Percentiles rank a stretch among this genome's conserved stretches.
Evolutionary conservation across 345 rosid species (phyloP).

Genomic region (Aquilaria malaccensis): DNA sequence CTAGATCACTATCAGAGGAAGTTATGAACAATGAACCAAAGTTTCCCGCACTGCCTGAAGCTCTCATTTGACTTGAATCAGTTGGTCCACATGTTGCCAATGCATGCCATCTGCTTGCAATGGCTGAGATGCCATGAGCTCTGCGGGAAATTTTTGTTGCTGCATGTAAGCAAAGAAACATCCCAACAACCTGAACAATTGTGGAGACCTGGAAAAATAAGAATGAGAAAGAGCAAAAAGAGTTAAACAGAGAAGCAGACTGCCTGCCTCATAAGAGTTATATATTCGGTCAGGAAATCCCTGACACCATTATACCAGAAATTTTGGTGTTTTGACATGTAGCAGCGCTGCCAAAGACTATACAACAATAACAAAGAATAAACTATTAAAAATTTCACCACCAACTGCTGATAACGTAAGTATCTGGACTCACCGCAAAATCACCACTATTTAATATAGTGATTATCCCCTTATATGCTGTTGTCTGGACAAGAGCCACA

Average conservation of each 20-base stretch:
- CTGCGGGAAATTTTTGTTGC: slow-evolving; percentile 87
- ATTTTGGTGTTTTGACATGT: no score
- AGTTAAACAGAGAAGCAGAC: not conserved
- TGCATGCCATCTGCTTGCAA: slow-evolving; percentile 90
- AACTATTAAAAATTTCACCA: no score
- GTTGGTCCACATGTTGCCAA: slow-evolving; percentile 49
- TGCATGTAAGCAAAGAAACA: slow-evolving; percentile 73
- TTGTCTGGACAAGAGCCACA: slow-evolving; percentile 69
- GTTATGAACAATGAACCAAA: slow-evolving; percentile 32
- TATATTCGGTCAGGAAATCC: no score
- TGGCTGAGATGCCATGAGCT: slow-evolving; percentile 65
- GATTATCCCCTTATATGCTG: slow-evolving; percentile 55
- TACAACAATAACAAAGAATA: no score
- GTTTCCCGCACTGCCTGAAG: slow-evolving; percentile 39
- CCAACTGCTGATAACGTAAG: not conserved
- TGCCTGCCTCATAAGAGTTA: no score
- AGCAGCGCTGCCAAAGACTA: no score
- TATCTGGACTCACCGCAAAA: slow-evolving; percentile 60
- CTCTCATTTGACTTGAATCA: slow-evolving; percentile 43
- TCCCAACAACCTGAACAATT: slow-evolving; percentile 78
- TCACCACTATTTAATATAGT: slow-evolving; percentile 75
- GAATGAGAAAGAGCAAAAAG: not conserved
- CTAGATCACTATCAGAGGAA: slow-evolving; percentile 80
- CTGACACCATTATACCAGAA: no score
- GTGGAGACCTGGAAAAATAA: slow-evolving; percentile 55